phyloP scores from a whole-genome alignment of 1,139 yeast genomes.

The Yamadazyma kanchanaburiensis region DNA sequence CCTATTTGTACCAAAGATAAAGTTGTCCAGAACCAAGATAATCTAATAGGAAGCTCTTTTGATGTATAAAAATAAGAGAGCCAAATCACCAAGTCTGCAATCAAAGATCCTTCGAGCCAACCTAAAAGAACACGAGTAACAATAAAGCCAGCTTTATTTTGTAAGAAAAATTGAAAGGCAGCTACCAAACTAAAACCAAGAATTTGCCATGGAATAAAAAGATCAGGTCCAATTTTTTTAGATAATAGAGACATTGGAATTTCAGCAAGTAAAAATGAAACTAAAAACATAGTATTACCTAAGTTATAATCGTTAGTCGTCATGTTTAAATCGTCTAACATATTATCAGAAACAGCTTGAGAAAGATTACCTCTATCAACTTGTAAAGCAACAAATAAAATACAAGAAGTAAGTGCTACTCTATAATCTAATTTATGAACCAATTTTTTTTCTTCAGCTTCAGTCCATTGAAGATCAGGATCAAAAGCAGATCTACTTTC shows the following conservation, averaged over 20 bases:
- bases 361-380: conserved; percentile 27
- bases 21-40: conserved; percentile 27
- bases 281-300: conserved; percentile 29
- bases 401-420: conserved; percentile 29
- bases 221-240: conserved; percentile 30
- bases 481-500: conserved; percentile 33
- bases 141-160: conserved; percentile 18
- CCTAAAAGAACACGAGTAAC: conserved; percentile 27
- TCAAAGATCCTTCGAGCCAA: conserved; percentile 27
- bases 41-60: conserved; percentile 23
- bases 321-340: conserved; percentile 23
- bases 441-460: conserved; percentile 29
- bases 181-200: conserved; percentile 24
- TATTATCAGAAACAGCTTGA: conserved; percentile 28
- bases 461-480: conserved; percentile 34
- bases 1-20: conserved; percentile 22
- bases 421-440: conserved; percentile 25
- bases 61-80: conserved; percentile 28
- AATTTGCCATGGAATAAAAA: conserved; percentile 30
- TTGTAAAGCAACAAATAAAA: conserved; percentile 29
- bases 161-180: conserved; percentile 20
- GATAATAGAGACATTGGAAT: conserved; percentile 31
- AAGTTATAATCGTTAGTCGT: conserved; percentile 28
- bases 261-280: conserved; percentile 30
- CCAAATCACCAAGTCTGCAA: conserved; percentile 28